These are phyloP conservation scores for Mikania micrantha DNA, from an alignment of 129 eudicot species.

Conservation along the genomic window DNA sequence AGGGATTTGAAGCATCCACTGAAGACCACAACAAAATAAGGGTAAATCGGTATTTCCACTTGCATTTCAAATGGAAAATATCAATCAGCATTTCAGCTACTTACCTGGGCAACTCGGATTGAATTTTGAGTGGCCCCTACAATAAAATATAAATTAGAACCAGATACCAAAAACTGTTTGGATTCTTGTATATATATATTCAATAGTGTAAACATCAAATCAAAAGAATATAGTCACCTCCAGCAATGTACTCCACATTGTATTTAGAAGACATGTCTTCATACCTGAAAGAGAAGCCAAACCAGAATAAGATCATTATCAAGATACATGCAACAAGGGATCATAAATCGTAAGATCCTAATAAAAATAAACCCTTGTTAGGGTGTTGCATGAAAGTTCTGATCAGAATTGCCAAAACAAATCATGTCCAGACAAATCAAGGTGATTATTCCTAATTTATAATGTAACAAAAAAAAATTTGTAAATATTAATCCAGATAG, in stretches of 20 bases:
- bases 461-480: background rate
- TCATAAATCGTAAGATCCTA: background rate
- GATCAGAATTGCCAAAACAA: background rate
- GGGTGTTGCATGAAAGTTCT: background rate
- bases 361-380: background rate
- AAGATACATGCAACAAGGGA: background rate
- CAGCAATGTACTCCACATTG: constrained; percentile 92
- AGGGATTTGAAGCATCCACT: constrained; percentile 98
- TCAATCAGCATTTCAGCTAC: background rate
- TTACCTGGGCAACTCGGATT: constrained; percentile 93
- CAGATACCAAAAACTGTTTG: background rate
- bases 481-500: background rate
- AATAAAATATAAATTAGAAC: background rate
- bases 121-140: constrained; percentile 98
- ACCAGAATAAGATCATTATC: background rate
- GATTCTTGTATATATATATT: background rate
- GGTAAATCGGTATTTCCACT: background rate
- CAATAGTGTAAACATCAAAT: background rate
- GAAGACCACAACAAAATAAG: constrained; percentile 5
- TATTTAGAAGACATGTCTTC: constrained; percentile 67
- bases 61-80: background rate
- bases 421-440: background rate
- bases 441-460: background rate
- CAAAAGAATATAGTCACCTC: constrained; percentile 43
- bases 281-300: constrained; percentile 44